Base-by-base conservation (phyloP, 148 eudicot genomes). In the Rhododendron henanense region DNA sequence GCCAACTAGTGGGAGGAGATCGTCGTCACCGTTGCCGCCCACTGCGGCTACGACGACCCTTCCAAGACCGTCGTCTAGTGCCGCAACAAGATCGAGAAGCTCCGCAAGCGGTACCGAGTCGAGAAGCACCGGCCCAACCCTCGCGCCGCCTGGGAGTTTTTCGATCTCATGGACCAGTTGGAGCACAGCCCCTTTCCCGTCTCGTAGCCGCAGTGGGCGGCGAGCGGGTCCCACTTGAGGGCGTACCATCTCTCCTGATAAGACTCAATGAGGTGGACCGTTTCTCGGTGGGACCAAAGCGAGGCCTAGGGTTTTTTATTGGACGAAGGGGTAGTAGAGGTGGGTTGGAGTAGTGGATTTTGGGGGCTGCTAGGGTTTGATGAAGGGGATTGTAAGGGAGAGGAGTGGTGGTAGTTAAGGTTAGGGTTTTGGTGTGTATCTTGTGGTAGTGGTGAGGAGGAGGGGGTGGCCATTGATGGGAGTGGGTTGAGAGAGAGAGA, bases 221-320 rank as follows among this genome's bases (percentile, higher is more conserved):
- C 91, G 85, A 95, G 92, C 79, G 88, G 8, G 8, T 95, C 94
- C 21, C 88, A 84, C 44, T 92, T 91, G 86, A 92, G 89, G 21
- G 97, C 91, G 88, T 93, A 94, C 97, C 95, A 93, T 35, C 92
- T 92, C 3, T 93, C 93, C 77, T 92, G 95, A 87, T 95, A 95
- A 35, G 97, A 90, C 81, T 86, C 87, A 90, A 95, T 95, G n/a
- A 95, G 91, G 84, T 90, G 90, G 39, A 91, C 80, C n/a, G 98
- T 95, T 85, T 95, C 98, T 80, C 90, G 90, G 85, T 91, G 37
- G 63, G 16, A 85, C 98, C 96, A 95, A 0, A 93, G 92, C 9
- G 89, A 82, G 9, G 93, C 89, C 31, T 76, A 91, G 45, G 90
- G 78, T 65, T 90, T 90, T 77, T 88, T 91, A 8, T 7, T 50